phyloP scores from a whole-genome alignment of 2,329 filamentous ascomycete genomes.

The Zasmidium citrigriseum region DNA sequence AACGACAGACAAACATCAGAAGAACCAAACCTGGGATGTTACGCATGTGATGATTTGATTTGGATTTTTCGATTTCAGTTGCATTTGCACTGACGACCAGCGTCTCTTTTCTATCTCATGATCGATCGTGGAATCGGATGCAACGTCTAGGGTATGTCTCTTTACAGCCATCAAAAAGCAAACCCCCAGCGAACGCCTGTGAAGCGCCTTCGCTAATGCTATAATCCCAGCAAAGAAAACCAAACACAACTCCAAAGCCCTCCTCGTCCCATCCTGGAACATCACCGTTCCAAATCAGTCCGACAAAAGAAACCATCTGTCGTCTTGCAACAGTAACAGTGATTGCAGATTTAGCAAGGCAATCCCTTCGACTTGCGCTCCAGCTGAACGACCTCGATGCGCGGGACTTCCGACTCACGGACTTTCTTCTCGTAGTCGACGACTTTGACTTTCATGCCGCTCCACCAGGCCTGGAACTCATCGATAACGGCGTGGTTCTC shows the following conservation, averaged over 20 bases:
- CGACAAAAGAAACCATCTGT: neutral
- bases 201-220: slow-evolving; percentile 7
- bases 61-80: neutral
- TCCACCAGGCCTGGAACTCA: slow-evolving; percentile 44
- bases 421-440: slow-evolving; percentile 32
- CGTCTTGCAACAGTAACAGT: neutral
- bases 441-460: slow-evolving; percentile 36
- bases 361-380: slow-evolving; percentile 20
- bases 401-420: slow-evolving; percentile 20
- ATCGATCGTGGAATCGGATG: neutral
- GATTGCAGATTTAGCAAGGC: slow-evolving; percentile 8
- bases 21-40: no score
- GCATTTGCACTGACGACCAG: slow-evolving; percentile 2
- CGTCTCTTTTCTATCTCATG: neutral
- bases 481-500: slow-evolving; percentile 27
- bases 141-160: slow-evolving; percentile 1
- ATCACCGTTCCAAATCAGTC: neutral
- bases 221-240: neutral
- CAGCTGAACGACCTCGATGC: slow-evolving; percentile 18
- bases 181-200: neutral
- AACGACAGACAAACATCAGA: neutral
- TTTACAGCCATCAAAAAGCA: neutral
- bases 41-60: no score
- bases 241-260: neutral
- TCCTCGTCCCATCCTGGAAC: neutral